Percentiles rank a stretch among this genome's conserved stretches.
Conservation (phyloP, 345 rosid species). For the Heritiera fomes region DNA sequence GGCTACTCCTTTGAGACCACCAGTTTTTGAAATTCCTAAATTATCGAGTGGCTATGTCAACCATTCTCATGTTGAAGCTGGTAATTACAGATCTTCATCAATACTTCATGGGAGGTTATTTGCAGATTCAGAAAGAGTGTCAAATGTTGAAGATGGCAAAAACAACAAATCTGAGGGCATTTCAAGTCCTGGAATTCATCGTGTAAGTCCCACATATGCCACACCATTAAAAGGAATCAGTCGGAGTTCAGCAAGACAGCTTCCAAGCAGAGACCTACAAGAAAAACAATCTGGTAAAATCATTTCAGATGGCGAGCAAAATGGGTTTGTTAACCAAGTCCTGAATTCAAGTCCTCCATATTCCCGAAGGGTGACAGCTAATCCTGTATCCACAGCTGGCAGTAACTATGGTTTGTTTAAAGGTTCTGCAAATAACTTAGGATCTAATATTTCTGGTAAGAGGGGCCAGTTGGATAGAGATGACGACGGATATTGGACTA, state of each 20-base stretch:
- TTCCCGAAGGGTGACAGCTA: conserved; percentile 36
- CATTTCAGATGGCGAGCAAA: conserved; percentile 48
- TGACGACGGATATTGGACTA: conserved; percentile 32
- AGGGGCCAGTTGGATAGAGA: conserved; percentile 44
- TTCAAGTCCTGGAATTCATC: conserved; percentile 38
- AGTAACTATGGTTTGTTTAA: conserved; percentile 37
- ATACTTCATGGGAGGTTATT: conserved; percentile 47
- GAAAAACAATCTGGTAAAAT: conserved; percentile 34
- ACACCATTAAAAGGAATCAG: conserved; percentile 46
- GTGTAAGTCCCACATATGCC: conserved; percentile 19
- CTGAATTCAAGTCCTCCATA: conserved; percentile 36
- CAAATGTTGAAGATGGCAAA: conserved; percentile 39
- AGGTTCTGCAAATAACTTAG: conserved; percentile 36
- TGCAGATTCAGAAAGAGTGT: conserved; percentile 42
- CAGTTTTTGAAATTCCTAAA: conserved; percentile 46
- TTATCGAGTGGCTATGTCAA: conserved; percentile 30
- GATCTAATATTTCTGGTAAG: conserved; percentile 39
- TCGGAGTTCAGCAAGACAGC: conserved; percentile 32
- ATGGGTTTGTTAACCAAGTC: conserved; percentile 48
- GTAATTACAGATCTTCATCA: conserved; percentile 35
- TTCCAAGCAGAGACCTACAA: conserved; percentile 33
- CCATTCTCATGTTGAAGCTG: conserved; percentile 28
- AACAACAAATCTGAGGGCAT: conserved; percentile 42
- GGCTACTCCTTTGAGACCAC: conserved; percentile 29
- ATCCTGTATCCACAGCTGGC: conserved; percentile 38